Percentiles rank a stretch among this genome's conserved stretches.
These are phyloP conservation scores for Kodamaea nitidulidarum DNA, from an alignment of 805 yeast genomes.

Conservation along the genomic window DNA sequence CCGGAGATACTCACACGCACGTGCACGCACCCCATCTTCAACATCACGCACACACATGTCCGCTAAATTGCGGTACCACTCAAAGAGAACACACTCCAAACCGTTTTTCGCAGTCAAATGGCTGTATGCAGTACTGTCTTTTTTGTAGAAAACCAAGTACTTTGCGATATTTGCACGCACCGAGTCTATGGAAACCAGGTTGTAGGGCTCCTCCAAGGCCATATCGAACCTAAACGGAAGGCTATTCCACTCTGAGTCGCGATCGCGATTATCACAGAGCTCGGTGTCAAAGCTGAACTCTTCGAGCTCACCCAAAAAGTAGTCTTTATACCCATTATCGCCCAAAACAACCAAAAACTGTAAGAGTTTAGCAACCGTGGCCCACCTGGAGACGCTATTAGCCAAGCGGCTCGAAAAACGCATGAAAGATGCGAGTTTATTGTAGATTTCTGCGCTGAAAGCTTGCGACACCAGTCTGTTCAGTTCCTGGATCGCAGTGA, in stretches of 20 bases:
- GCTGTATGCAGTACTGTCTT: constrained; percentile 21
- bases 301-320: constrained; percentile 13
- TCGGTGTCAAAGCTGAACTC: constrained; percentile 7
- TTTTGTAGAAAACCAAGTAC: constrained; percentile 38
- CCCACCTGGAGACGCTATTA: constrained; percentile 46
- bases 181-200: not conserved
- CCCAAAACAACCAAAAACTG: constrained; percentile 30
- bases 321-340: constrained; percentile 27
- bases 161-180: constrained; percentile 33
- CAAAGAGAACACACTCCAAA: not conserved
- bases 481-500: constrained; percentile 50
- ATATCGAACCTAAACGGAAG: constrained; percentile 2
- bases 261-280: constrained; percentile 58
- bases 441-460: constrained; percentile 55
- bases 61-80: constrained; percentile 3
- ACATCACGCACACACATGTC: not conserved
- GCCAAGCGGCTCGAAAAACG: constrained; percentile 52
- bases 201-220: constrained; percentile 5
- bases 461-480: constrained; percentile 47
- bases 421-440: constrained; percentile 64
- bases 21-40: not conserved
- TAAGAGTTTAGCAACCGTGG: constrained; percentile 30
- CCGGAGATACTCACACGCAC: not conserved
- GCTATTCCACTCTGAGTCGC: constrained; percentile 48
- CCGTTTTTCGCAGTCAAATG: constrained; percentile 14